phyloP scores from a whole-genome alignment of 2,329 filamentous ascomycete species.

The Colletotrichum sidae region DNA sequence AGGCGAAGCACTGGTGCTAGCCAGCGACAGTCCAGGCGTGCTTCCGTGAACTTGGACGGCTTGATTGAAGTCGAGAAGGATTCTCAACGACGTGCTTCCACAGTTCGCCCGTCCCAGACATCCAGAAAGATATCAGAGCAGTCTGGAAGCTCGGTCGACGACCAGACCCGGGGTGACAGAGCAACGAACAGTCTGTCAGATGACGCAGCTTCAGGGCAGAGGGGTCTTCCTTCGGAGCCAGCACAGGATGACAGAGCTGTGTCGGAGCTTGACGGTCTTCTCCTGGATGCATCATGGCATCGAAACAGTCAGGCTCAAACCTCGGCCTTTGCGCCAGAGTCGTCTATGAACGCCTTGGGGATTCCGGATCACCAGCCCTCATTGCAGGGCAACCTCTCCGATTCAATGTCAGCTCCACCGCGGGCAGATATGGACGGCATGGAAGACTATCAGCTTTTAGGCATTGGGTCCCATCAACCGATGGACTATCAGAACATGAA shows the following conservation, averaged over 20 bases:
- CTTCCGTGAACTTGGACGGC: conserved; percentile 12
- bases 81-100: background rate
- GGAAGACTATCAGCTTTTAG: conserved; percentile 2
- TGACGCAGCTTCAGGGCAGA: background rate
- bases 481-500: conserved; percentile 7
- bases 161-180: background rate
- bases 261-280: conserved; percentile 10
- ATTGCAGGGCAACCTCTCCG: background rate
- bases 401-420: background rate
- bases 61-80: conserved; percentile 27
- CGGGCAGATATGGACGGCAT: background rate
- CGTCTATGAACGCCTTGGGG: background rate
- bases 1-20: conserved; percentile 30
- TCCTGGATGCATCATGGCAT: conserved; percentile 21
- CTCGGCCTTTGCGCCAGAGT: background rate
- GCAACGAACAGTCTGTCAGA: background rate
- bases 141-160: background rate
- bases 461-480: background rate
- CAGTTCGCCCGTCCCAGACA: background rate
- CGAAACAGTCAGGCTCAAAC: background rate
- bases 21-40: conserved; percentile 2
- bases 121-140: background rate
- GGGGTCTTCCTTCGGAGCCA: conserved; percentile 1
- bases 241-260: conserved; percentile 4
- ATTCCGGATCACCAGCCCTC: background rate